These are phyloP conservation scores for Ustilago tritici DNA, from an alignment of 1,284 basidiomycete species.

Conservation along the genomic window DNA sequence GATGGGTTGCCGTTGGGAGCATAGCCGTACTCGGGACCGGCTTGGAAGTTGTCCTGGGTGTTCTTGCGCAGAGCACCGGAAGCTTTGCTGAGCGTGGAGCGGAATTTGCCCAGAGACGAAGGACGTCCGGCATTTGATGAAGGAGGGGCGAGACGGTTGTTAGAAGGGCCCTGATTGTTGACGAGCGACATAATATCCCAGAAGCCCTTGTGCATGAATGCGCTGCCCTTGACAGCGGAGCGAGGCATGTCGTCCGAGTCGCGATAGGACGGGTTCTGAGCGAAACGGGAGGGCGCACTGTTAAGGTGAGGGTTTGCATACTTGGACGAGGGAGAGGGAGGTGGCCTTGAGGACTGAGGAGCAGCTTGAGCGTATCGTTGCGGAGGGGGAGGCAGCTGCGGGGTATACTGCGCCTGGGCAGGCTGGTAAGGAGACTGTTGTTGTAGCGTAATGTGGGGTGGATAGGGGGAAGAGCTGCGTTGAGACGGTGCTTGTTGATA, in stretches of 20 bases:
- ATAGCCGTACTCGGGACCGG: conserved; percentile 46
- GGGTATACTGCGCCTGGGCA: conserved; percentile 27
- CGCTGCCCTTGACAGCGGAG: conserved; percentile 53
- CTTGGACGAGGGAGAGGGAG: conserved; percentile 40
- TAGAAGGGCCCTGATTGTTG: conserved; percentile 44
- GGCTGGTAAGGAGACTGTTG: conserved; percentile 12
- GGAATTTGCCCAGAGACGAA: conserved; percentile 47
- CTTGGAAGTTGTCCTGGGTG: conserved; percentile 37
- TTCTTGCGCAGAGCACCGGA: conserved; percentile 52
- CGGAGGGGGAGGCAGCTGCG: conserved; percentile 21
- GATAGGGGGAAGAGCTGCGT: conserved; percentile 16
- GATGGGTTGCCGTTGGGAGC: conserved; percentile 11
- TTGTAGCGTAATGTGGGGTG: neutral
- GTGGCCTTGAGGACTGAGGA: conserved; percentile 28
- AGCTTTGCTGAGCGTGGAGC: conserved; percentile 56
- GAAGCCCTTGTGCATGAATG: conserved; percentile 67
- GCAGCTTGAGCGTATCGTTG: conserved; percentile 24
- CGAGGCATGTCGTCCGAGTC: conserved; percentile 37
- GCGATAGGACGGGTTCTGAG: conserved; percentile 20
- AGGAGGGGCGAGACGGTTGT: conserved; percentile 37
- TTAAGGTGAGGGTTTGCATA: conserved; percentile 47
- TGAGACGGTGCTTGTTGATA: conserved; percentile 32
- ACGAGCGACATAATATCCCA: conserved; percentile 65
- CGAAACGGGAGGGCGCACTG: conserved; percentile 48
- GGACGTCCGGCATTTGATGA: conserved; percentile 23